Evolutionary conservation across 2,329 filamentous ascomycete species (phyloP), one percentile per base, ranked within the genome.

Genomic region (Cladophialophora immunda): DNA sequence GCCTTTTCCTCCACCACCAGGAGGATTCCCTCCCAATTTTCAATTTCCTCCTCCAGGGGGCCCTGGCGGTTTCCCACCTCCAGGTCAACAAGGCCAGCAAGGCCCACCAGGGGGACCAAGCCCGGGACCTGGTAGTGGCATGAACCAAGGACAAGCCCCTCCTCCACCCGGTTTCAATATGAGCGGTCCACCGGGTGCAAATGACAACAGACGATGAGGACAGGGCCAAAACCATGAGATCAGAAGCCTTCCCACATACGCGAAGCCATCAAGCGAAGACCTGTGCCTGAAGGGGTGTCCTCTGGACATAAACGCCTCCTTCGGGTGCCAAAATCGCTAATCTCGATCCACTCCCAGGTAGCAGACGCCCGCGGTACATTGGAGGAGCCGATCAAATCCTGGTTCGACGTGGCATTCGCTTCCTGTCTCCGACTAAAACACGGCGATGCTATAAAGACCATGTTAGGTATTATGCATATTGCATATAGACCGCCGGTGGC

Each of bases 21-120:
- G 80, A 27, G 81, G 79, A n/a, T 76, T 84, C 66, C 83, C 84
- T 47, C 84, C 86, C 6, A 83, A 84, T 66, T 86, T 86, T 73
- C 83, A 82, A 57, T 80, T 84, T 67, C 80, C 82, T 36, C 74
- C 76, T 30, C 75, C 75, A 8, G 75, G 74, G 19, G 73, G 72
- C 8, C 72, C 75, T 3, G 76, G 76, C 6, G 76, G 73, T 53
- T 76, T 77, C n/a, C 75, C 77, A 2, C 74, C 79, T 3, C 75
- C 75, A 7, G 73, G 71, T 34, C 72, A 71, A 64, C 70, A 62
- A 17, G 41, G 22, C 56, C 65, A 60, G 47, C 75, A 73, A 59
- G 70, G 67, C 45, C 66, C 63, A 38, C 72, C 68, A 19, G 70
- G 71, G 11, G 74, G 74, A 19, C 73, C 73, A 62, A 75, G 73